Evolutionary conservation across 768 basidiomycete genomes (phyloP).

Genomic region (Boletus pseudo-olivaceus): DNA sequence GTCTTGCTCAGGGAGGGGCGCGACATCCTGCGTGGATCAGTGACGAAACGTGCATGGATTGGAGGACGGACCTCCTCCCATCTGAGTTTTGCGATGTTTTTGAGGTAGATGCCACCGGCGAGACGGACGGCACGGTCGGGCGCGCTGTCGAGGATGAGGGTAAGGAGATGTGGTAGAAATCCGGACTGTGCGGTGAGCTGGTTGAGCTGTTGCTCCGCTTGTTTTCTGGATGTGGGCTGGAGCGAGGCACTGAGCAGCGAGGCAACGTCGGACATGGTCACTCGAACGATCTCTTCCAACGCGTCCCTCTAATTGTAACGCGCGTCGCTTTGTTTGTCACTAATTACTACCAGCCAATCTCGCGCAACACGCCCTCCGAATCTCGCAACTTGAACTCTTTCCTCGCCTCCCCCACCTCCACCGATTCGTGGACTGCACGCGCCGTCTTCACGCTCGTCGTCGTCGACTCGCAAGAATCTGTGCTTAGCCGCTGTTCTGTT

Average conservation of each 20-base stretch:
- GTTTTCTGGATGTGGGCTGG: constrained; percentile 63
- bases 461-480: neutral
- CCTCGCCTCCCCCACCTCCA: neutral
- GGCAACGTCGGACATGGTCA: constrained; percentile 62
- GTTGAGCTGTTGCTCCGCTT: constrained; percentile 76
- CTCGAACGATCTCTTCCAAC: neutral
- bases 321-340: constrained; percentile 9
- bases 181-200: constrained; percentile 66
- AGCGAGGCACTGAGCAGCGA: constrained; percentile 70
- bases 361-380: constrained; percentile 19
- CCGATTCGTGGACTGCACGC: too few species aligned
- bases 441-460: too few species aligned
- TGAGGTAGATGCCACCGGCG: constrained; percentile 86
- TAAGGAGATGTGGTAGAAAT: constrained; percentile 76
- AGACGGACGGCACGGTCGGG: constrained; percentile 69
- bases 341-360: constrained; percentile 18
- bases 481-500: neutral
- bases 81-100: constrained; percentile 81
- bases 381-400: constrained; percentile 16
- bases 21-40: constrained; percentile 52
- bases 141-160: constrained; percentile 68
- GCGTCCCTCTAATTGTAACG: neutral
- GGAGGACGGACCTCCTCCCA: constrained; percentile 76
- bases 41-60: neutral
- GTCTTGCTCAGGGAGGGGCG: constrained; percentile 67